Conservation (phyloP, 1,284 basidiomycete species). For the Wallemia mellicola region DNA sequence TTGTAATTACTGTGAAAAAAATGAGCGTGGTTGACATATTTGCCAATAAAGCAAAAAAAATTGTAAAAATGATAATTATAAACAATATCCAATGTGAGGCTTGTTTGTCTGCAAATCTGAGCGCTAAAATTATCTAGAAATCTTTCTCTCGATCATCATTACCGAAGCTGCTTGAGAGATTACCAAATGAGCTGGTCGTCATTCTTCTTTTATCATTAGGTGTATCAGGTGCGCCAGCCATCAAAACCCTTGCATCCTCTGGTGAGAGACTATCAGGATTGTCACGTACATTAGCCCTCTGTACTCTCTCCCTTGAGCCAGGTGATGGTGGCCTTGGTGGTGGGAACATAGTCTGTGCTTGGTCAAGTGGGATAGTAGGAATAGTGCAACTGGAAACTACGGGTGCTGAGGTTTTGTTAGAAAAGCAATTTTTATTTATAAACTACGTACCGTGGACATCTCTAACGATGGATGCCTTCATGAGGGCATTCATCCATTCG, state of each 20-base stretch:
- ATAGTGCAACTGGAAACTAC: conserved; percentile 93
- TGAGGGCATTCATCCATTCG: conserved; percentile 98
- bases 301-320: conserved; percentile 52
- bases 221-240: conserved; percentile 6
- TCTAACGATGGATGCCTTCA: conserved; percentile 88
- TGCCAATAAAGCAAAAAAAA: too few relatives aligned
- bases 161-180: neutral
- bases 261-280: conserved; percentile 68
- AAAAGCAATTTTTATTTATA: neutral
- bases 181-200: neutral
- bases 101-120: too few relatives aligned
- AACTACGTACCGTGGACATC: conserved; percentile 47
- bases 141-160: neutral
- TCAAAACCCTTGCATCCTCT: conserved; percentile 17
- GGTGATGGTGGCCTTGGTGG: conserved; percentile 84
- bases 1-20: too few relatives aligned
- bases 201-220: neutral
- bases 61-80: too few relatives aligned
- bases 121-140: neutral
- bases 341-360: conserved; percentile 86
- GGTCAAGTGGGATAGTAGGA: conserved; percentile 73
- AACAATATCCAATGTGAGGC: too few relatives aligned
- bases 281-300: conserved; percentile 55
- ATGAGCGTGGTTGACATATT: too few relatives aligned
- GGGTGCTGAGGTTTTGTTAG: conserved; percentile 26